A percentile compares a stretch with the other conserved stretches of the same genome.
phyloP scores from a whole-genome alignment of 1,284 basidiomycete species.

The Vanrija humicola region DNA sequence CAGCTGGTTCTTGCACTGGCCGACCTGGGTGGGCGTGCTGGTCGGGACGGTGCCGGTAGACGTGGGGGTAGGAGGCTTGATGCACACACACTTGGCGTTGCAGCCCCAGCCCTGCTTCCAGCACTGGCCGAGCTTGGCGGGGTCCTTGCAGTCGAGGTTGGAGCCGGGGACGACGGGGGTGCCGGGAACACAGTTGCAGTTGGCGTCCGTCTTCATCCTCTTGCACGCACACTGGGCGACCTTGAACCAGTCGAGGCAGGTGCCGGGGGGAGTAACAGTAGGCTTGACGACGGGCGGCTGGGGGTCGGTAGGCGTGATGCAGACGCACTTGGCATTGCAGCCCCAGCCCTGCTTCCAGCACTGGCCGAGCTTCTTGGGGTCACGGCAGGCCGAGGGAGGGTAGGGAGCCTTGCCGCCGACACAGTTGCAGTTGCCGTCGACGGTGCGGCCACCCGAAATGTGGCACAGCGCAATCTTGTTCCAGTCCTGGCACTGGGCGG shows the following conservation, averaged over 20 bases:
- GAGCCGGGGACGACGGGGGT: slow-evolving; percentile 1
- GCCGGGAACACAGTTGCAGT: neutral
- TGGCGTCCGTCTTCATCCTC: neutral
- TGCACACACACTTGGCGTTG: slow-evolving; percentile 10
- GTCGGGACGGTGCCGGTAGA: neutral
- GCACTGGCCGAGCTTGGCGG: slow-evolving; percentile 4
- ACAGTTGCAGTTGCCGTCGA: slow-evolving; percentile 4
- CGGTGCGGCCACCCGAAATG: neutral
- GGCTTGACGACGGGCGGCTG: neutral
- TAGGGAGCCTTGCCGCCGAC: neutral
- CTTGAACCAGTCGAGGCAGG: neutral
- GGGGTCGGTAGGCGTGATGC: neutral
- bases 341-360: slow-evolving; percentile 8
- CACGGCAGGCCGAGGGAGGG: slow-evolving; percentile 1
- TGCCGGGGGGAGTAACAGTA: neutral
- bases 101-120: slow-evolving; percentile 5
- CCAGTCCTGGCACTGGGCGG: neutral
- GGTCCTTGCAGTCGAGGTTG: neutral
- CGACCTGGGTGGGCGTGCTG: slow-evolving; percentile 6
- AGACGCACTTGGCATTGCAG: neutral
- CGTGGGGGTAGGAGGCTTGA: neutral
- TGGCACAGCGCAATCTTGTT: neutral
- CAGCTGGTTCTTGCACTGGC: slow-evolving; percentile 11
- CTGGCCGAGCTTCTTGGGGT: neutral
- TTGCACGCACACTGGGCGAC: neutral